phyloP scores from a whole-genome alignment of 2,329 filamentous ascomycete genomes.

The Cladophialophora immunda region DNA sequence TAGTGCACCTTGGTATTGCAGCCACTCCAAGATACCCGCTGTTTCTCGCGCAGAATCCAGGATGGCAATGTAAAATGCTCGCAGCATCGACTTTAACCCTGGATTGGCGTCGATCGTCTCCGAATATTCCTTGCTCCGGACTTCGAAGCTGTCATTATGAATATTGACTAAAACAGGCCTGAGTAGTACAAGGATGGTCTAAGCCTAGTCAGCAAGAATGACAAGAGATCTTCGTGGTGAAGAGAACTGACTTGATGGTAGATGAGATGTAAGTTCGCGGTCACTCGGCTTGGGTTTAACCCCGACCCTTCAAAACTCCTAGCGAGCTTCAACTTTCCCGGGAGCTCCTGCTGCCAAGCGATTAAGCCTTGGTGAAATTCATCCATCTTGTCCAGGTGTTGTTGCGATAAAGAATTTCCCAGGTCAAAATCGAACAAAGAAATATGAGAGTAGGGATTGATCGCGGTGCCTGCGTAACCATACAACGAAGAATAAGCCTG shows the following conservation, averaged over 20 bases:
- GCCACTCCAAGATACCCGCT: conserved; percentile 26
- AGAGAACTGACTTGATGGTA: conserved; percentile 29
- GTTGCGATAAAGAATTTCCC: conserved; percentile 22
- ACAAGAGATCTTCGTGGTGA: conserved; percentile 3
- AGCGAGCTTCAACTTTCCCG: conserved; percentile 19
- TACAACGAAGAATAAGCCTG: conserved; percentile 32
- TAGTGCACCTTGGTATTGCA: conserved; percentile 25
- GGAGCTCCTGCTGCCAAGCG: conserved; percentile 25
- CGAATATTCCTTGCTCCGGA: conserved; percentile 11
- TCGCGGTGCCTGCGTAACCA: conserved; percentile 31
- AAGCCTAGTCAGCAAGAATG: background rate
- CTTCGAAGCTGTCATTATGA: conserved; percentile 26
- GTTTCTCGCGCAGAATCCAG: conserved; percentile 27
- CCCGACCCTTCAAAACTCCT: conserved; percentile 24
- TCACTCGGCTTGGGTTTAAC: conserved; percentile 26
- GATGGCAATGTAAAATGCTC: conserved; percentile 10
- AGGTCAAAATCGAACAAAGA: conserved; percentile 30
- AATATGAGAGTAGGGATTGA: conserved; percentile 33
- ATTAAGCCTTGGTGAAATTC: conserved; percentile 30
- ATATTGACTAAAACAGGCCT: conserved; percentile 29
- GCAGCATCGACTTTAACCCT: background rate
- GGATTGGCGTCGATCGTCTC: background rate
- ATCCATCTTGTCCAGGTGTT: conserved; percentile 33
- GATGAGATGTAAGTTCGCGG: conserved; percentile 28
- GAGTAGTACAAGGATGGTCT: conserved; percentile 32